Evolutionary conservation across 2,329 filamentous ascomycete genomes (phyloP).

Genomic region (Pseudocercospora ulei): DNA sequence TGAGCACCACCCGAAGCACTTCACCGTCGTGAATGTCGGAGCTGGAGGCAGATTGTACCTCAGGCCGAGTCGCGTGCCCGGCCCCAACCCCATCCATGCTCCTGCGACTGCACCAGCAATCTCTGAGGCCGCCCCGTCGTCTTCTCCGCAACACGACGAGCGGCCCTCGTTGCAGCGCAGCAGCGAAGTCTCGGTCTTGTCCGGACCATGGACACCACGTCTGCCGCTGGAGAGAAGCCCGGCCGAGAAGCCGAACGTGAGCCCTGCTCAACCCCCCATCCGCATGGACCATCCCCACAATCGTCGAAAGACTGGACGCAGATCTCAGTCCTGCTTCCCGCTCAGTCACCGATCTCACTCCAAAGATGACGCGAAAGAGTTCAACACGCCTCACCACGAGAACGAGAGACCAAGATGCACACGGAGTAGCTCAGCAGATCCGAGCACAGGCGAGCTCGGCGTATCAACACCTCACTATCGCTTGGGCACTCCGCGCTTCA

Average conservation of each 20-base stretch:
- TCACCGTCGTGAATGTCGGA: constrained; percentile 42
- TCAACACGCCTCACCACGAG: constrained; percentile 24
- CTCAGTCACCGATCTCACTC: constrained; percentile 50
- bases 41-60: constrained; percentile 43
- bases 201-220: constrained; percentile 27
- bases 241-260: constrained; percentile 9
- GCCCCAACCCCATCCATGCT: constrained; percentile 19
- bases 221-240: constrained; percentile 12
- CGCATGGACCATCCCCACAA: constrained; percentile 21
- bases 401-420: constrained; percentile 22
- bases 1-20: constrained; percentile 32
- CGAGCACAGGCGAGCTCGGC: constrained; percentile 25
- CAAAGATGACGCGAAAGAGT: constrained; percentile 26
- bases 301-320: constrained; percentile 35
- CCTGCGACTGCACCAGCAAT: constrained; percentile 29
- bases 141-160: constrained; percentile 13
- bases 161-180: constrained; percentile 17
- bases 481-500: constrained; percentile 73
- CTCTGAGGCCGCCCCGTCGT: constrained; percentile 20
- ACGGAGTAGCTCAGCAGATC: constrained; percentile 28
- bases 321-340: constrained; percentile 65
- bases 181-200: constrained; percentile 18
- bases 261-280: constrained; percentile 10
- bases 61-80: constrained; percentile 34
- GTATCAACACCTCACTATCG: constrained; percentile 66